A percentile compares a stretch with the other conserved stretches of the same genome.
phyloP scores from a whole-genome alignment of 2,329 filamentous ascomycete species.

The Lachnellula arida region DNA sequence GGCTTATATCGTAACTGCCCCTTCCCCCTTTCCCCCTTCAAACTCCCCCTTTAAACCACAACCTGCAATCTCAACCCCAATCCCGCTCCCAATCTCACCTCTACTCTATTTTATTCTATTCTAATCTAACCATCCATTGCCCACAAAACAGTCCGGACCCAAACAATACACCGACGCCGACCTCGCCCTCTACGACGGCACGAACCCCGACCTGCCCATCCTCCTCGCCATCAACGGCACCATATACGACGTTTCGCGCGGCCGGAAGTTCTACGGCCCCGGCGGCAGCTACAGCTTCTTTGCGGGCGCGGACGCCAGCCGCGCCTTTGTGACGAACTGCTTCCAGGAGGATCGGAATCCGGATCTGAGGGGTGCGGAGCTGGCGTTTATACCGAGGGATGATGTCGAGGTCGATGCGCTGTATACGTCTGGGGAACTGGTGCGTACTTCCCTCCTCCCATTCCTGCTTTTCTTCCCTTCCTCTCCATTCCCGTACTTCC shows the following conservation, averaged over 20 bases:
- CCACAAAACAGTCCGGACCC: conserved; percentile 51
- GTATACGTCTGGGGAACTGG: conserved; percentile 51
- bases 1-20: conserved; percentile 22
- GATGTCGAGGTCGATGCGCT: conserved; percentile 56
- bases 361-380: conserved; percentile 82
- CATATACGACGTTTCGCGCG: conserved; percentile 76
- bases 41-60: not conserved
- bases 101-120: too few relatives aligned
- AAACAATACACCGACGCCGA: conserved; percentile 69
- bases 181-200: conserved; percentile 73
- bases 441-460: too few relatives aligned
- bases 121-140: too few relatives aligned
- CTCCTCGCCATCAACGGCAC: conserved; percentile 87
- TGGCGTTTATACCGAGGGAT: conserved; percentile 70
- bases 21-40: not conserved
- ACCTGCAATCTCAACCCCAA: not conserved
- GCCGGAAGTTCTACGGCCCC: conserved; percentile 68
- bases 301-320: conserved; percentile 77
- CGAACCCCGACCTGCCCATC: conserved; percentile 68
- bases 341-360: conserved; percentile 74
- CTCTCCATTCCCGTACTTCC: too few relatives aligned
- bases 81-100: too few relatives aligned
- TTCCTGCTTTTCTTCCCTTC: too few relatives aligned
- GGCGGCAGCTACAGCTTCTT: conserved; percentile 86
- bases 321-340: conserved; percentile 89